Evolutionary conservation across 2,329 filamentous ascomycete species (phyloP).

Genomic region (Macroventuria anomochaeta): DNA sequence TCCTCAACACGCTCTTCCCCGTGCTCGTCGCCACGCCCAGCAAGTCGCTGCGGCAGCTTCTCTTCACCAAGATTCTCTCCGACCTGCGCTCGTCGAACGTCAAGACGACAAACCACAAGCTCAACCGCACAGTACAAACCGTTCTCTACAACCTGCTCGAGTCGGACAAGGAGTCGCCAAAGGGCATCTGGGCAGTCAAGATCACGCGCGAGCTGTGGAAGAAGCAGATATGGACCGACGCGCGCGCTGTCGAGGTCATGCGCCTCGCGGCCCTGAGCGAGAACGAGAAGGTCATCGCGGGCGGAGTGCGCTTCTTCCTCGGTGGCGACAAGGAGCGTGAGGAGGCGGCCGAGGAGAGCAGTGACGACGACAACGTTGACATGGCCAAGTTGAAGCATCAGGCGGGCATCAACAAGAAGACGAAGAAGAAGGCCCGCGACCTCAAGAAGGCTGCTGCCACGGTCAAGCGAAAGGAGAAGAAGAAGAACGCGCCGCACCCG

Average conservation of each 20-base stretch:
- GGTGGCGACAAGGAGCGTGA: conserved; percentile 96
- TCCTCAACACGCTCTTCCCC: conserved; percentile 92
- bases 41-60: conserved; percentile 81
- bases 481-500: conserved; percentile 84
- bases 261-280: conserved; percentile 88
- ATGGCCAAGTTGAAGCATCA: conserved; percentile 84
- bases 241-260: conserved; percentile 97
- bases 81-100: conserved; percentile 88
- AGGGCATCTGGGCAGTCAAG: conserved; percentile 95
- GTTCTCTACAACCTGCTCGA: conserved; percentile 91
- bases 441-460: conserved; percentile 83
- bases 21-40: conserved; percentile 90
- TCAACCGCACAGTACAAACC: conserved; percentile 92
- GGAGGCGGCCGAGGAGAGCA: conserved; percentile 82
- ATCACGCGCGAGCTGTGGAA: conserved; percentile 96
- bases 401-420: conserved; percentile 94
- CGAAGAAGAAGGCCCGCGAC: conserved; percentile 80
- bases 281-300: conserved; percentile 89
- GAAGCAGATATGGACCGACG: conserved; percentile 92
- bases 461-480: conserved; percentile 79
- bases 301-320: conserved; percentile 91
- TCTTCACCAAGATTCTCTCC: conserved; percentile 90
- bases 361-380: conserved; percentile 77
- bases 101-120: conserved; percentile 85
- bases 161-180: conserved; percentile 81